phyloP scores from a whole-genome alignment of 2,329 filamentous ascomycete species.

The Aureobasidium musti region DNA sequence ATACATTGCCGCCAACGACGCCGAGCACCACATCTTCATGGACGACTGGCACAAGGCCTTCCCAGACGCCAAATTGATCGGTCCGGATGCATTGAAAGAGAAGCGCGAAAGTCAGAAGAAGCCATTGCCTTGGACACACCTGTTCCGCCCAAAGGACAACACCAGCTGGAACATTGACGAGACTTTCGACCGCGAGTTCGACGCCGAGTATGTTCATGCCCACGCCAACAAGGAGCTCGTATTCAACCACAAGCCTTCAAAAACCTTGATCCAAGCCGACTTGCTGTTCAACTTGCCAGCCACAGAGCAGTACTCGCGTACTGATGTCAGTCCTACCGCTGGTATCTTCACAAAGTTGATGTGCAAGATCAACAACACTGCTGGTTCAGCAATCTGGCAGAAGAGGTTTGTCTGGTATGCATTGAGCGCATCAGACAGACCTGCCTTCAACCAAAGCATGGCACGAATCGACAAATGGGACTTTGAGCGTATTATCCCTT shows the following conservation, averaged over 20 bases:
- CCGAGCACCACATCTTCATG: slow-evolving; percentile 94
- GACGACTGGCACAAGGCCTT: slow-evolving; percentile 79
- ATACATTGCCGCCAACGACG: slow-evolving; percentile 85
- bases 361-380: slow-evolving; percentile 59
- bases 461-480: slow-evolving; percentile 74
- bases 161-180: slow-evolving; percentile 58
- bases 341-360: slow-evolving; percentile 63
- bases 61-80: slow-evolving; percentile 77
- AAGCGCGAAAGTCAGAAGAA: slow-evolving; percentile 62
- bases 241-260: slow-evolving; percentile 77
- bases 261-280: slow-evolving; percentile 83
- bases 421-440: slow-evolving; percentile 61
- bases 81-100: slow-evolving; percentile 77
- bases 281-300: slow-evolving; percentile 89
- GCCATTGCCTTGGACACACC: slow-evolving; percentile 50
- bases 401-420: slow-evolving; percentile 83
- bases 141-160: slow-evolving; percentile 53
- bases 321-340: slow-evolving; percentile 56
- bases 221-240: slow-evolving; percentile 86
- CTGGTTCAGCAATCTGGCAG: slow-evolving; percentile 67
- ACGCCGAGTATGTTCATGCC: slow-evolving; percentile 75
- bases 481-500: slow-evolving; percentile 82
- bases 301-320: slow-evolving; percentile 71
- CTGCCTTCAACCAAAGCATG: slow-evolving; percentile 69
- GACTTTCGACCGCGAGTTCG: slow-evolving; percentile 86